Evolutionary conservation across 2,329 filamentous ascomycete species (phyloP).

Genomic region (Tolypocladium tundrense): DNA sequence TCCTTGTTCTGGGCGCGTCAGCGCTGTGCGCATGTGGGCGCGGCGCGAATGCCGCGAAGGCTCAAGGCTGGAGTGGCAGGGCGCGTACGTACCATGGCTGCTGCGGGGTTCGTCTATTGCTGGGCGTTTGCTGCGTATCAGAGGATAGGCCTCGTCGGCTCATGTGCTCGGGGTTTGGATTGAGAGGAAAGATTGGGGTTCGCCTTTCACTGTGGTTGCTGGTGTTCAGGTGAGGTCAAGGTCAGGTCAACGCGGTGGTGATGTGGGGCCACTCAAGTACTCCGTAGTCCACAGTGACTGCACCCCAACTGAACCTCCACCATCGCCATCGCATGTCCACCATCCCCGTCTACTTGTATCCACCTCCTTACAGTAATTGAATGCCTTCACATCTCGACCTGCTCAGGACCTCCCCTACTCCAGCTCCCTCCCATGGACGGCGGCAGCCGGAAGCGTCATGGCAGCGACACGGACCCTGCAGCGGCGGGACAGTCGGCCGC

Average conservation of each 20-base stretch:
- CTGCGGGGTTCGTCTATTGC: neutral
- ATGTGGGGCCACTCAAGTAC: neutral
- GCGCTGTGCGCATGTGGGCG: neutral
- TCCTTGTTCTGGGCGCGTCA: constrained; percentile 52
- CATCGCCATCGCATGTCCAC: neutral
- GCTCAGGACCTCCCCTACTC: too few relatives aligned
- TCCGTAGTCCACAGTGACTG: too few relatives aligned
- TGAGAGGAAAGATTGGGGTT: neutral
- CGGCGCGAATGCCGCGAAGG: neutral
- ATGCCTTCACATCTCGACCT: too few relatives aligned
- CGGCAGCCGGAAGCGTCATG: neutral
- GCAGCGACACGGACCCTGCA: neutral
- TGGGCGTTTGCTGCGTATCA: neutral
- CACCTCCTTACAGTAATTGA: too few relatives aligned
- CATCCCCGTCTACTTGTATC: too few relatives aligned
- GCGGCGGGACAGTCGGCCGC: neutral
- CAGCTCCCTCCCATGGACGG: neutral
- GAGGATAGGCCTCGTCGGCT: too few relatives aligned
- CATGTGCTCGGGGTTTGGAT: neutral
- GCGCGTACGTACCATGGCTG: neutral
- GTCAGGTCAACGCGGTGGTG: neutral
- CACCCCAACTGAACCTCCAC: neutral
- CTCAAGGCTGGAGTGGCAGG: neutral
- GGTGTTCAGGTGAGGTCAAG: neutral
- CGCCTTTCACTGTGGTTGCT: neutral